A percentile compares a stretch with the other conserved stretches of the same genome.
Conservation (phyloP, 2,329 filamentous ascomycete genomes). For the Nakataea oryzae region DNA sequence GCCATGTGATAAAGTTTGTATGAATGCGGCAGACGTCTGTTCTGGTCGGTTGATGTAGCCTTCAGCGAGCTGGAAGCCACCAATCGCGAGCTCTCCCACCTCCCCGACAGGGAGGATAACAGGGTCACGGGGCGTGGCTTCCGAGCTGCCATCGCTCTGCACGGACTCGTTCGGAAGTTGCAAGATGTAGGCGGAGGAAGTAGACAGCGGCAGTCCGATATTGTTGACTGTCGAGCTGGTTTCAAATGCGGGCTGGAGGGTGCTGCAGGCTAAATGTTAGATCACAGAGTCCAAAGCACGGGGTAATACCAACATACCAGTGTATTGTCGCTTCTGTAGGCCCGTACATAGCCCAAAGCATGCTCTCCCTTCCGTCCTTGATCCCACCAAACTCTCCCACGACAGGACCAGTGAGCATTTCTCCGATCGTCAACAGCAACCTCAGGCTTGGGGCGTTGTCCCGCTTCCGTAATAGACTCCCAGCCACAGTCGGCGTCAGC, state of each 20-base stretch:
- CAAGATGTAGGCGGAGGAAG: slow-evolving; percentile 68
- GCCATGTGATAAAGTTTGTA: slow-evolving; percentile 53
- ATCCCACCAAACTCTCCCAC: slow-evolving; percentile 66
- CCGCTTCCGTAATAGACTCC: slow-evolving; percentile 62
- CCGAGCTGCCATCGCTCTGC: not conserved
- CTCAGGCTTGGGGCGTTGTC: slow-evolving; percentile 56
- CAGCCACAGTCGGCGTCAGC: slow-evolving; percentile 79
- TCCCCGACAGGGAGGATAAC: slow-evolving; percentile 54
- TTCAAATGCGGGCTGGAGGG: slow-evolving; percentile 55
- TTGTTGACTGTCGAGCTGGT: slow-evolving; percentile 47
- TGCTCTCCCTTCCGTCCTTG: slow-evolving; percentile 36
- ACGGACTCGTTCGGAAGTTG: slow-evolving; percentile 26
- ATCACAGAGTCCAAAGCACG: not conserved
- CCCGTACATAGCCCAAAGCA: slow-evolving; percentile 89
- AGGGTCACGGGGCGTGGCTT: slow-evolving; percentile 17
- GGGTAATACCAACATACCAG: slow-evolving; percentile 35
- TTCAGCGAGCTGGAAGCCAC: slow-evolving; percentile 67
- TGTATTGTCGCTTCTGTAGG: slow-evolving; percentile 90
- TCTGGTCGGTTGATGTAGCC: slow-evolving; percentile 75
- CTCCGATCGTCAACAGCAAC: slow-evolving; percentile 76
- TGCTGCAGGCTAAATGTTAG: slow-evolving; percentile 31
- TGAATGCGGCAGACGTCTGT: slow-evolving; percentile 62
- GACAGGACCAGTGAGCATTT: slow-evolving; percentile 76
- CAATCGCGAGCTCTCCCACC: slow-evolving; percentile 70
- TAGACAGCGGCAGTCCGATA: slow-evolving; percentile 71